Evolutionary conservation across 345 rosid species (phyloP).

Genomic region (Ailanthus altissimus): DNA sequence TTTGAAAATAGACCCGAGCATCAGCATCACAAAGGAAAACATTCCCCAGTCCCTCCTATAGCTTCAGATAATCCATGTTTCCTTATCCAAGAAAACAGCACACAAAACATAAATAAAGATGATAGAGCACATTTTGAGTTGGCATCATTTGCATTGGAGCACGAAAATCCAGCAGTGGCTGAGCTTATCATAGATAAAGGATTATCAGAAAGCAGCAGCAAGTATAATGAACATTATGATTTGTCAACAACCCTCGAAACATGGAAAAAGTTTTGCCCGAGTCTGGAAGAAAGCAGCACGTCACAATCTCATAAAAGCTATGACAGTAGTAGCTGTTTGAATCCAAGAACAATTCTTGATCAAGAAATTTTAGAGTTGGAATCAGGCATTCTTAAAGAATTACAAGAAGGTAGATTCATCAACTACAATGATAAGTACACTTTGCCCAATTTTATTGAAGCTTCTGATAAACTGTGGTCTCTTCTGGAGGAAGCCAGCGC

Average conservation of each 20-base stretch:
- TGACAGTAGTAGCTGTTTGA: background rate
- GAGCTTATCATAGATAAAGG: background rate
- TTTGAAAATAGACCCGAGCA: too few relatives aligned
- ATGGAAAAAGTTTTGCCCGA: background rate
- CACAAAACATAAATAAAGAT: too few relatives aligned
- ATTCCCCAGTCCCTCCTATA: too few relatives aligned
- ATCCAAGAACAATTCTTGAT: background rate
- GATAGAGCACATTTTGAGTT: background rate
- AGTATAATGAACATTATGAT: background rate
- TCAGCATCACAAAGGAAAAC: too few relatives aligned
- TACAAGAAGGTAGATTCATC: background rate
- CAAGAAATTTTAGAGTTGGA: slow-evolving; percentile 12
- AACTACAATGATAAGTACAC: background rate
- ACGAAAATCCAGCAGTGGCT: background rate
- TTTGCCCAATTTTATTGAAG: background rate
- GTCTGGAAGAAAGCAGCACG: background rate
- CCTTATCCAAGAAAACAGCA: background rate
- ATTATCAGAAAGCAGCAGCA: background rate
- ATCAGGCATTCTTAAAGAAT: background rate
- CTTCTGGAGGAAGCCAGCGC: background rate
- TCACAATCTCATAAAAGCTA: background rate
- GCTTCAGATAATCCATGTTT: background rate
- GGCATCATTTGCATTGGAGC: background rate
- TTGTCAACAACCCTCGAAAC: background rate
- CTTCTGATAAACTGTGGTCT: background rate